Base-by-base conservation (phyloP, 2,329 filamentous ascomycete species). In the Penicillium vulpinum region DNA sequence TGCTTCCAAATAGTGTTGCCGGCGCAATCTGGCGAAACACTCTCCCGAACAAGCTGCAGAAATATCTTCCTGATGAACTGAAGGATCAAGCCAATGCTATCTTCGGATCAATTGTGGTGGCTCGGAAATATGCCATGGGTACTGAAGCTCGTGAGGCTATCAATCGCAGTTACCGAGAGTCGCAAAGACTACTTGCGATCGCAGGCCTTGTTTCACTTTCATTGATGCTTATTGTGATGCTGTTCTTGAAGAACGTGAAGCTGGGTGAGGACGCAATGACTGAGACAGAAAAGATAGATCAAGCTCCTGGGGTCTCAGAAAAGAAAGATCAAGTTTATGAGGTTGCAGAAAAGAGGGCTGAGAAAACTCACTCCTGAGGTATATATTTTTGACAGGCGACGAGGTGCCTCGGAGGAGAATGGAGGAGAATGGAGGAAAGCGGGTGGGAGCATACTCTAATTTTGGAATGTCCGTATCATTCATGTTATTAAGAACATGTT, bases 1-100 rank as follows among this genome's bases (percentile, higher is more conserved):
- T 28, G 2, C 15, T 38, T 44, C 16, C 10, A 18, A 16, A 18
- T 24, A 66, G 66, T 28, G 70, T 76, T 6, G 68, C 70, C 6
- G 74, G 74, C 1, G 73, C 72, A 10, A 75, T 76, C 31, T 76
- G 74, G 74, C 69, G 65, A n/a, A 67, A 57, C 38, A 62, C 58
- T 1, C 63, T 68, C 15, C 65, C 63, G 0, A 46, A 29, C 0
- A 67, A 64, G 29, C 54, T 68, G 5, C 22, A 40, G 5, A 13
- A 54, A n/a, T 59, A 68, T 39, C 56, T 68, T 8, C 66, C 66
- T 2, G 48, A 40, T 6, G 63, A 66, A 10, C 16, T 58, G 38
- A 62, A 67, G 41, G 24, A 29, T 10, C 60, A 65, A 21, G 63
- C 62, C 1, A 56, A 53, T 2, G 21, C 57, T 2, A 68, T 68